phyloP scores from a whole-genome alignment of 345 rosid genomes.

The Gossypium bickii region DNA sequence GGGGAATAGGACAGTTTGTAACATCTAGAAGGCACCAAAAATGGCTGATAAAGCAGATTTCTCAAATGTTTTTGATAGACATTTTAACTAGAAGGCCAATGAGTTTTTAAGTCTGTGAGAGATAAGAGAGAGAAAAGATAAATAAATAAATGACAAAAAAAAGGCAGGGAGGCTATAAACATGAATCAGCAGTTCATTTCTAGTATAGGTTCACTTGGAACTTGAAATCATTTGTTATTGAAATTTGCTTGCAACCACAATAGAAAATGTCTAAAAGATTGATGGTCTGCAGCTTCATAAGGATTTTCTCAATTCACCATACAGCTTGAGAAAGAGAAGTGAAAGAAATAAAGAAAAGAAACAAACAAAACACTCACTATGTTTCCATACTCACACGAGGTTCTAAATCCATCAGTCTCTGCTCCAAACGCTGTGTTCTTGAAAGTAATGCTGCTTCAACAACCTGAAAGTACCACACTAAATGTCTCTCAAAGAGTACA shows the following conservation, averaged over 20 bases:
- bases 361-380: conserved; percentile 42
- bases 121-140: not conserved
- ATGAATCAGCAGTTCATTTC: not conserved
- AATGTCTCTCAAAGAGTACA: conserved; percentile 8
- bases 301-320: not conserved
- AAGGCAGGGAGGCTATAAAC: not conserved
- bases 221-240: not conserved
- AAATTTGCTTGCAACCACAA: not conserved
- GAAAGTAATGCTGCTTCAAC: conserved; percentile 94
- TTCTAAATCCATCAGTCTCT: conserved; percentile 77
- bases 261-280: not conserved
- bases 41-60: not conserved
- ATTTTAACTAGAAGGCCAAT: not conserved
- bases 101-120: not conserved
- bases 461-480: conserved; percentile 43
- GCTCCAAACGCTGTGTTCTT: conserved; percentile 79
- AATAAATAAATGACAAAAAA: not conserved
- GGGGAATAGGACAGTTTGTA: not conserved
- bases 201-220: not conserved
- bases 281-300: conserved; percentile 8
- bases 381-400: conserved; percentile 90
- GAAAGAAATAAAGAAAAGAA: not conserved
- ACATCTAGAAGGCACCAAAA: not conserved
- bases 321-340: not conserved
- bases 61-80: not conserved